Evolutionary conservation across 164 flowering plant genomes (phyloP), one percentile per base, ranked within the genome.

Genomic region (Umbellularia californica): DNA sequence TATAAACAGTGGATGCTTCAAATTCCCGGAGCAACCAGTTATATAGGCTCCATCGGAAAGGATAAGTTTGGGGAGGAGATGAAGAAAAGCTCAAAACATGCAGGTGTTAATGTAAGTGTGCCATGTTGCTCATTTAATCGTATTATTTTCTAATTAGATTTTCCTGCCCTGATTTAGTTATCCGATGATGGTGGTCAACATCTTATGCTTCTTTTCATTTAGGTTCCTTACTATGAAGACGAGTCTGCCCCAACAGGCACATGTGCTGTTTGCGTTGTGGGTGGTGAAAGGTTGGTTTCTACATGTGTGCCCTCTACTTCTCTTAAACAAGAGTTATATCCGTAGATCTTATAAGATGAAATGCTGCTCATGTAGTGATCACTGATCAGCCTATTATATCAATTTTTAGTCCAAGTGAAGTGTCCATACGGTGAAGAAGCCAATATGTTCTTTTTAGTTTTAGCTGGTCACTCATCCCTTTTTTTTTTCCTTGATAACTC

Each of bases 11-110:
- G 99, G 98, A 87, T 96, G 95, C 92, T 96, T 76, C 99, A 93
- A 88, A 83, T 74, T 76, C 98, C 99, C 75, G 93, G 97, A 66
- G 92, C 99, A 75, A 90, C 99, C 13, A 85, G 97, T 78, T 96
- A 84, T 75, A 95, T 95, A 70, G 98, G 99, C 50, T 89, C 88
- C 87, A 90, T 93, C 82, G 98, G 98, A 72, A 93, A 92, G 82
- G 98, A 95, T 83, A 95, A 92, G 77, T 95, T 81, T 81, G 99
- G 97, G n/a, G 94, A 89, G 81, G 97, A 90, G 83, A 93, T 93
- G 99, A 90, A 89, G 87, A 92, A 90, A 74, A 77, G 84, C 76
- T 80, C 93, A 19, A 84, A 76, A 58, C 77, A 58, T 72, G 94
- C 94, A 79, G 99, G 98, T 79, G 95, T 96, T 51, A 92, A 92